Percentiles rank a stretch among this genome's conserved stretches.
Evolutionary conservation across 495 filamentous ascomycete genomes (phyloP).

Genomic region (Niebla homalea): DNA sequence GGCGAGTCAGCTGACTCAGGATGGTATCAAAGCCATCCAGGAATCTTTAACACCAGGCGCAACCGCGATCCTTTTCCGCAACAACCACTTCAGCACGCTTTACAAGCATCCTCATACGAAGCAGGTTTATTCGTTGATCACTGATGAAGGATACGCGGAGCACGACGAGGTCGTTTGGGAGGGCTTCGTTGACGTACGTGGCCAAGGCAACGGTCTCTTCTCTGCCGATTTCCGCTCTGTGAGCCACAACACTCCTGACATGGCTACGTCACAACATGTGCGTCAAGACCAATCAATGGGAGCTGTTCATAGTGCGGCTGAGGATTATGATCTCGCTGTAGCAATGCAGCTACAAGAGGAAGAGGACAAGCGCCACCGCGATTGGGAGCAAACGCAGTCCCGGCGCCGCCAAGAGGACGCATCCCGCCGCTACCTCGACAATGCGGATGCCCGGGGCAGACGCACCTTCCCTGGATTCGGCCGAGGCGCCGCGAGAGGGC

Average conservation of each 20-base stretch:
- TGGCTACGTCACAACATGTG: not conserved
- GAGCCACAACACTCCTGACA: conserved; percentile 32
- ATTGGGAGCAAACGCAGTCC: conserved; percentile 31
- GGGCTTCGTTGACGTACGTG: conserved; percentile 74
- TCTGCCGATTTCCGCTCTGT: conserved; percentile 85
- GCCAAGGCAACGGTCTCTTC: conserved; percentile 70
- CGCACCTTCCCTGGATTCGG: conserved; percentile 13
- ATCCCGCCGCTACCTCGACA: conserved; percentile 12
- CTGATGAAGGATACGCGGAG: conserved; percentile 75
- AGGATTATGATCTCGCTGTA: conserved; percentile 63
- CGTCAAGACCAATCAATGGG: not conserved
- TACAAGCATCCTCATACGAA: conserved; percentile 65
- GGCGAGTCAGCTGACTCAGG: conserved; percentile 74
- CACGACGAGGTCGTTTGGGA: conserved; percentile 97
- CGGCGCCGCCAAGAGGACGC: conserved; percentile 28
- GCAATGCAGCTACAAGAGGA: conserved; percentile 62
- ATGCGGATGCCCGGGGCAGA: conserved; percentile 11
- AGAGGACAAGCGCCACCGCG: conserved; percentile 65
- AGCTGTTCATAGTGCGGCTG: conserved; percentile 37
- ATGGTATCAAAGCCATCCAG: conserved; percentile 61
- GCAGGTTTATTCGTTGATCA: conserved; percentile 68
- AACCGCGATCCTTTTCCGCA: conserved; percentile 83
- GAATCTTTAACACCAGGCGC: conserved; percentile 54
- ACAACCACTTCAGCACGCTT: conserved; percentile 90
- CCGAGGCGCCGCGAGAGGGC: conserved; percentile 3